Evolutionary conservation across 176 grass and related monocot species (phyloP).

Genomic region (Oryza nivara): DNA sequence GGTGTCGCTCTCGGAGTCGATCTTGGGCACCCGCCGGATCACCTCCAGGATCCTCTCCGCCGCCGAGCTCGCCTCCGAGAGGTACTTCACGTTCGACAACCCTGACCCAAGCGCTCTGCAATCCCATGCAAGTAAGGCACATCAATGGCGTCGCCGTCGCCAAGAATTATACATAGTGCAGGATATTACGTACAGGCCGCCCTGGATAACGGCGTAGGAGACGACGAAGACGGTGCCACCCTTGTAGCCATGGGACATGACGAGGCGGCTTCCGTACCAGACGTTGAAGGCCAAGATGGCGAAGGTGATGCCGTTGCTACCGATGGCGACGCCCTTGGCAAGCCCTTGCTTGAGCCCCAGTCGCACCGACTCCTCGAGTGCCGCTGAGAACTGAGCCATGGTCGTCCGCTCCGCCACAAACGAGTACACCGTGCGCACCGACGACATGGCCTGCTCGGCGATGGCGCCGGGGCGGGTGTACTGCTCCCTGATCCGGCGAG

Average conservation of each 20-base stretch:
- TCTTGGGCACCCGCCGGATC: conserved; percentile 77
- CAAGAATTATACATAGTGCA: too few species aligned
- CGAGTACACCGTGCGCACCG: conserved; percentile 83
- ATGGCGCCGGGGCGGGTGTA: conserved; percentile 69
- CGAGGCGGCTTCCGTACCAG: too few species aligned
- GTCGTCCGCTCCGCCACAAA: conserved; percentile 71
- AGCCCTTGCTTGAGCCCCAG: too few species aligned
- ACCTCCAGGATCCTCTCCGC: conserved; percentile 70
- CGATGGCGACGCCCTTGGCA: too few species aligned
- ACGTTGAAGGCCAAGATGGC: too few species aligned
- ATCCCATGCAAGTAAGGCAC: background rate
- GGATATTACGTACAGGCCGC: too few species aligned
- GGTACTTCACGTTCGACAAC: conserved; percentile 86
- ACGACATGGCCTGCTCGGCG: conserved; percentile 87
- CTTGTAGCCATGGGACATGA: too few species aligned
- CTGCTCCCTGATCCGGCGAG: conserved; percentile 73
- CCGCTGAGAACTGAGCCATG: conserved; percentile 33
- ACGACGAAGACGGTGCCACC: too few species aligned
- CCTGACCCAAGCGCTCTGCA: conserved; percentile 80
- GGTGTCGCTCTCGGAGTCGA: conserved; percentile 70
- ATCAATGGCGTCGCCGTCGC: background rate
- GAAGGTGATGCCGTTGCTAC: too few species aligned
- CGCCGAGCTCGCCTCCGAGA: conserved; percentile 82
- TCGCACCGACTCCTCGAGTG: too few species aligned
- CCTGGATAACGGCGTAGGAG: too few species aligned